A percentile compares a stretch with the other conserved stretches of the same genome.
These are phyloP conservation scores for Artemisia annua DNA, from an alignment of 129 eudicot genomes.

Conservation along the genomic window DNA sequence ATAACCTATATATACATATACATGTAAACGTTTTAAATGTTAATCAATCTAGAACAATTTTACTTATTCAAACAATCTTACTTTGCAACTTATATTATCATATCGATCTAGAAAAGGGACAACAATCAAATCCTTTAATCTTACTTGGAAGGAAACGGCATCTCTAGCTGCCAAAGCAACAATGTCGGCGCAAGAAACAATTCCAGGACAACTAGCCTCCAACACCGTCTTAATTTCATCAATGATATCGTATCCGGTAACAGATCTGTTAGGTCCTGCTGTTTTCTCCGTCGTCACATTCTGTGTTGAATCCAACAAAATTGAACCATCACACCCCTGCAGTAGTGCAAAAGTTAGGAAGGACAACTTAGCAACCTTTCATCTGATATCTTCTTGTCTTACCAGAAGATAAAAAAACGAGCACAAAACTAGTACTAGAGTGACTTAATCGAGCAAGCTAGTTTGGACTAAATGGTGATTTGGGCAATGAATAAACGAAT, in stretches of 20 bases:
- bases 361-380: neutral
- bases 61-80: no score
- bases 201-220: slow-evolving; percentile 39
- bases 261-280: slow-evolving; percentile 41
- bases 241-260: slow-evolving; percentile 50
- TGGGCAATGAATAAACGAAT: no score
- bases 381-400: no score
- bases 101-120: no score
- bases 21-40: no score
- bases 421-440: no score
- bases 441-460: no score
- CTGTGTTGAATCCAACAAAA: slow-evolving; percentile 36
- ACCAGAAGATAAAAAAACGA: no score
- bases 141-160: slow-evolving; percentile 56
- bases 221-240: slow-evolving; percentile 47
- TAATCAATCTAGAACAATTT: no score
- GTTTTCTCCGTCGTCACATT: slow-evolving; percentile 37
- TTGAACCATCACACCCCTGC: slow-evolving; percentile 57
- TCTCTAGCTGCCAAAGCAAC: slow-evolving; percentile 56
- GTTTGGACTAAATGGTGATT: neutral
- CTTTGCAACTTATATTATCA: no score
- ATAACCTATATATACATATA: no score
- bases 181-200: slow-evolving; percentile 50
- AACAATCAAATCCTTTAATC: neutral
- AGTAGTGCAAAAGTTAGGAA: neutral